These are phyloP conservation scores for Furcasterigmium furcatum DNA, from an alignment of 2,329 filamentous ascomycete species.

Conservation along the genomic window DNA sequence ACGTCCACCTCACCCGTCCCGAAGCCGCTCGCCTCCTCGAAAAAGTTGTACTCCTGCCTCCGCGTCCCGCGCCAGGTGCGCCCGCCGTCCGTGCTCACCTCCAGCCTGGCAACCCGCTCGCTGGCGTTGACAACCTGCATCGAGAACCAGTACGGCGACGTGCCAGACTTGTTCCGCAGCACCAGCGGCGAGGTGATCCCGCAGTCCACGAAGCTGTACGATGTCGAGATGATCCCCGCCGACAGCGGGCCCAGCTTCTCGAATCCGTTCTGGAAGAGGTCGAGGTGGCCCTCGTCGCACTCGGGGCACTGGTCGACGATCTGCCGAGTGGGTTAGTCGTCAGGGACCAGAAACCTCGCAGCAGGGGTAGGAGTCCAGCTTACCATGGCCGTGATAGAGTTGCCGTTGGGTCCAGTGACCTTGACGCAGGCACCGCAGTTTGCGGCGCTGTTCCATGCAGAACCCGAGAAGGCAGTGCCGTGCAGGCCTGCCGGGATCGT, in stretches of 20 bases:
- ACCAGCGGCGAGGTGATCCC: slow-evolving; percentile 36
- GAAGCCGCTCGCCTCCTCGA: slow-evolving; percentile 56
- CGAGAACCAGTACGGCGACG: slow-evolving; percentile 36
- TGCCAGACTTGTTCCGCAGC: slow-evolving; percentile 42
- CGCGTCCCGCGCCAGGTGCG: slow-evolving; percentile 54
- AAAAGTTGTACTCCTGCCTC: slow-evolving; percentile 57
- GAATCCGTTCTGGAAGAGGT: slow-evolving; percentile 42
- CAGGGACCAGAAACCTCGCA: too few relatives aligned
- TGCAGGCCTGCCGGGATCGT: slow-evolving; percentile 55
- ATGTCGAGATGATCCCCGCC: slow-evolving; percentile 28
- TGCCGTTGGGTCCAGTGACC: slow-evolving; percentile 55
- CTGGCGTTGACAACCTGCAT: slow-evolving; percentile 63
- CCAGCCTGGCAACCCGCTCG: slow-evolving; percentile 49
- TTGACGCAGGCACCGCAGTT: slow-evolving; percentile 61
- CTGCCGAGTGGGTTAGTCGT: slow-evolving; percentile 16
- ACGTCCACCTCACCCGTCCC: slow-evolving; percentile 51
- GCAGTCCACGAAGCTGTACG: slow-evolving; percentile 33
- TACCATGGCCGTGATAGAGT: slow-evolving; percentile 62
- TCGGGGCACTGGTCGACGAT: slow-evolving; percentile 43
- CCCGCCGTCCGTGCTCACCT: slow-evolving; percentile 60
- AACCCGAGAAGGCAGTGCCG: slow-evolving; percentile 59
- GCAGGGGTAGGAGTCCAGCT: slow-evolving; percentile 9
- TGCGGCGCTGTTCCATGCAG: slow-evolving; percentile 51
- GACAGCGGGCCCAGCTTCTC: slow-evolving; percentile 28
- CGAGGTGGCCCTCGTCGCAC: slow-evolving; percentile 35